Evolutionary conservation across 1,139 yeast genomes (phyloP), one percentile per base, ranked within the genome.

Genomic region (Lodderomyces orthopsilosis): DNA sequence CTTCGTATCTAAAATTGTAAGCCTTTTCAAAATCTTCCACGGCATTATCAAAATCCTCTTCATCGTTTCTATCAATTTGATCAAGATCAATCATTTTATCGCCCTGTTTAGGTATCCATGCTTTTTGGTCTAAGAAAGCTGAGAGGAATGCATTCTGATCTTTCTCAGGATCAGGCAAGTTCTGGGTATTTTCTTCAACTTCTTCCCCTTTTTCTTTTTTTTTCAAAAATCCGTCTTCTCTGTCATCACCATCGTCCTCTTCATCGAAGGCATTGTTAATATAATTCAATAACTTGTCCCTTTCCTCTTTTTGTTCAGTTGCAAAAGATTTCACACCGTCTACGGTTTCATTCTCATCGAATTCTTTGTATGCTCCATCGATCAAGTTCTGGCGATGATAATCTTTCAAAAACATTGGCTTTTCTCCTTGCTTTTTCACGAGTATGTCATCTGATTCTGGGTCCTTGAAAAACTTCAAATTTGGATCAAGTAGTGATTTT

Each of bases 1-100:
- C 98, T 64, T 94, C 98, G 59, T 79, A 93, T 61, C 98, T 79
- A 74, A 91, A 91, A 58, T 94, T 94, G 67, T 91, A 93, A 0
- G 95, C 97, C 48, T 81, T 79, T 64, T 94, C 99, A 57, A 89
- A 90, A 54, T 81, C 72, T 53, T 94, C 98, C 2, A 85, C 97
- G 1, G 95, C 94, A 41, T 88, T 87, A 40, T 91, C 98, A 60
- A 91, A 93, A 43, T 85, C 91, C 41, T 85, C 94, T 53, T 89
- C 96, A 49, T 82, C 94, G 37, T 80, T 84, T 28, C 74, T 69
- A 46, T 80, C 81, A 43, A 72, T 69, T 49, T 74, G 70, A 46
- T 83, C 86, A 38, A 86, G 55, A 37, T 81, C 63, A 30, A 80
- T 65, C 4, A 71, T 71, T 57, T 79, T 78, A 51, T 81, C 83